A percentile compares a stretch with the other conserved stretches of the same genome.
Evolutionary conservation across 1,139 yeast species (phyloP).

Genomic region (Fermentozyma sake): DNA sequence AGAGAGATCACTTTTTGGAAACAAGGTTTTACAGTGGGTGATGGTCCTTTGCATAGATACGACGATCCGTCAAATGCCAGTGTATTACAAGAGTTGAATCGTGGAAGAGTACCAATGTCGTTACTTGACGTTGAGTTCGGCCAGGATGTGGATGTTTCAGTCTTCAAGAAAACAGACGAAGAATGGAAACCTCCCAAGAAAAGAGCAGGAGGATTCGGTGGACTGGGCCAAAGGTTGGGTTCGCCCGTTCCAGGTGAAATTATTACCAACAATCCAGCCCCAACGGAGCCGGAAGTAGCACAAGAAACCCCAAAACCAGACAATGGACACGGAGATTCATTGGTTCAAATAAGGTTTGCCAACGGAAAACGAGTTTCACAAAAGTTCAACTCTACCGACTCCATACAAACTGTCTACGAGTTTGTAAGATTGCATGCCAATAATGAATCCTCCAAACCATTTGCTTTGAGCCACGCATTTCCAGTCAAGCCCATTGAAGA

Average conservation of each 20-base stretch:
- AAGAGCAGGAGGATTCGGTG: slow-evolving; percentile 66
- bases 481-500: slow-evolving; percentile 76
- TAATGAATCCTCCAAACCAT: slow-evolving; percentile 43
- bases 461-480: slow-evolving; percentile 73
- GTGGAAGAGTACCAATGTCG: slow-evolving; percentile 90
- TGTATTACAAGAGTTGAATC: slow-evolving; percentile 73
- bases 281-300: slow-evolving; percentile 8
- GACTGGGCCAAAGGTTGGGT: slow-evolving; percentile 87
- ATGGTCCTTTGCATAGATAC: slow-evolving; percentile 78
- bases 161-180: slow-evolving; percentile 76
- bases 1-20: slow-evolving; percentile 91
- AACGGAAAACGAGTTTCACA: slow-evolving; percentile 70
- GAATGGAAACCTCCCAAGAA: slow-evolving; percentile 73
- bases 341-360: slow-evolving; percentile 80
- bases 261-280: slow-evolving; percentile 9
- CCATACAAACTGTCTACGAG: slow-evolving; percentile 66
- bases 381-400: slow-evolving; percentile 60
- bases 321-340: slow-evolving; percentile 59
- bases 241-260: slow-evolving; percentile 78
- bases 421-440: slow-evolving; percentile 52
- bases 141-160: slow-evolving; percentile 93
- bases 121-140: slow-evolving; percentile 80
- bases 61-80: slow-evolving; percentile 85
- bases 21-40: slow-evolving; percentile 93
- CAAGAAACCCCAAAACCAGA: slow-evolving; percentile 8